Conservation (phyloP, 495 filamentous ascomycete species). For the Lasiosphaeria miniovina region DNA sequence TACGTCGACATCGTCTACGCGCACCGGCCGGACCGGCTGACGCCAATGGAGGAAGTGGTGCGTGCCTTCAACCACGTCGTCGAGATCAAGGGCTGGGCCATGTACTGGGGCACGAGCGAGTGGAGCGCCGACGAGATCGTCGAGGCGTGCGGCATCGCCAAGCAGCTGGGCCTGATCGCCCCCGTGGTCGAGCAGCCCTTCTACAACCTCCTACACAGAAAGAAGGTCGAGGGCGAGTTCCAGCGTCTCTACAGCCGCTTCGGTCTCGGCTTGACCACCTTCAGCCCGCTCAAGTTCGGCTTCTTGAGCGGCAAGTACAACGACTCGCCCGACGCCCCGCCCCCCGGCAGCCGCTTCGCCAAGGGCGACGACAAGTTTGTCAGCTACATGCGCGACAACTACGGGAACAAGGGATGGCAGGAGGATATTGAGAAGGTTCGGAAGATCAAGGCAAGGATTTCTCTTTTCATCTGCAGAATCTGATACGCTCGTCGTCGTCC, state of each 20-base stretch:
- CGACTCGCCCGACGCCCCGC: conserved; percentile 50
- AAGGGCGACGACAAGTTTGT: conserved; percentile 37
- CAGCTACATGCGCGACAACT: conserved; percentile 33
- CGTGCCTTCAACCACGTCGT: conserved; percentile 73
- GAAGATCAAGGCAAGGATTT: conserved; percentile 37
- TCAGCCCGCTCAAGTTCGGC: conserved; percentile 64
- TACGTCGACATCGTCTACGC: conserved; percentile 73
- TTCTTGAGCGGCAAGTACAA: conserved; percentile 78
- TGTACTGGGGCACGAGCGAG: conserved; percentile 68
- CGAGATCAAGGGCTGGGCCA: conserved; percentile 57
- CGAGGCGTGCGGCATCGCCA: conserved; percentile 52
- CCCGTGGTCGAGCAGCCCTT: conserved; percentile 58
- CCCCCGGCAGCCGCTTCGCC: conserved; percentile 47
- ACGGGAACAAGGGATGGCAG: conserved; percentile 29
- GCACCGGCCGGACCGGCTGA: conserved; percentile 68
- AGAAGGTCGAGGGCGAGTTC: conserved; percentile 63
- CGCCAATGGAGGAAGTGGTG: conserved; percentile 75
- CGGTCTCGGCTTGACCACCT: conserved; percentile 66
- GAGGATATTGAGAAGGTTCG: conserved; percentile 36
- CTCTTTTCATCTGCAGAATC: background rate
- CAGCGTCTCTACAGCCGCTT: conserved; percentile 58
- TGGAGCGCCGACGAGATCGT: conserved; percentile 56
- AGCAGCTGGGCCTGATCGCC: conserved; percentile 55
- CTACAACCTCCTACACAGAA: conserved; percentile 55
- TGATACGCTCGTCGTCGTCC: too few species aligned